Conservation (phyloP, 2,329 filamentous ascomycete species). For the Epichloe gansuensis region DNA sequence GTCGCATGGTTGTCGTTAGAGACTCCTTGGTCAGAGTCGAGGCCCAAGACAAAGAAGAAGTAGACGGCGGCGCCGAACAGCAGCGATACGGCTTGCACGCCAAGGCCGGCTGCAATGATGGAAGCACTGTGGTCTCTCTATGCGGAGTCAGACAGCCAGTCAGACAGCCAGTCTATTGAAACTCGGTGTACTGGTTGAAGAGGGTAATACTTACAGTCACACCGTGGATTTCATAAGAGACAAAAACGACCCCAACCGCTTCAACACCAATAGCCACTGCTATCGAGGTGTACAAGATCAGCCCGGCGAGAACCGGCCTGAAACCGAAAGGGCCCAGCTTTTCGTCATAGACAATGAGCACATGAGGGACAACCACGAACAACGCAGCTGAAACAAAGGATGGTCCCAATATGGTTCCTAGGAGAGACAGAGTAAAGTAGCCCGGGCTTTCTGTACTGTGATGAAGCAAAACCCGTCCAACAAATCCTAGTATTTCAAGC, state of each 20-base stretch:
- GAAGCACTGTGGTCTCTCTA: conserved; percentile 23
- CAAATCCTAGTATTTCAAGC: conserved; percentile 34
- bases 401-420: conserved; percentile 36
- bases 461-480: conserved; percentile 31
- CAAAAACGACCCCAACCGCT: conserved; percentile 28
- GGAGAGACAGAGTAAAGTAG: conserved; percentile 31
- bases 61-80: conserved; percentile 26
- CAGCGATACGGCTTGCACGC: conserved; percentile 30
- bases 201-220: conserved; percentile 21
- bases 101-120: conserved; percentile 32
- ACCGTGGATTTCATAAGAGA: conserved; percentile 21
- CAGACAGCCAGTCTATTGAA: too few species aligned
- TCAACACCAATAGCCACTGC: conserved; percentile 25
- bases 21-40: conserved; percentile 24
- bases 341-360: conserved; percentile 35
- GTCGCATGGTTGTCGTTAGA: conserved; percentile 27
- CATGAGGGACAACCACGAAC: conserved; percentile 32
- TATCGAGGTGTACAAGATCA: conserved; percentile 23
- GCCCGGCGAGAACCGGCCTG: conserved; percentile 20
- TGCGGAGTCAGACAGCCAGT: conserved; percentile 8
- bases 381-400: conserved; percentile 32
- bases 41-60: conserved; percentile 27
- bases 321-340: conserved; percentile 22
- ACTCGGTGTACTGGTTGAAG: too few species aligned
- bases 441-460: conserved; percentile 19